Evolutionary conservation across 106 monocot species (phyloP).

Genomic region (Allium fistulosum): DNA sequence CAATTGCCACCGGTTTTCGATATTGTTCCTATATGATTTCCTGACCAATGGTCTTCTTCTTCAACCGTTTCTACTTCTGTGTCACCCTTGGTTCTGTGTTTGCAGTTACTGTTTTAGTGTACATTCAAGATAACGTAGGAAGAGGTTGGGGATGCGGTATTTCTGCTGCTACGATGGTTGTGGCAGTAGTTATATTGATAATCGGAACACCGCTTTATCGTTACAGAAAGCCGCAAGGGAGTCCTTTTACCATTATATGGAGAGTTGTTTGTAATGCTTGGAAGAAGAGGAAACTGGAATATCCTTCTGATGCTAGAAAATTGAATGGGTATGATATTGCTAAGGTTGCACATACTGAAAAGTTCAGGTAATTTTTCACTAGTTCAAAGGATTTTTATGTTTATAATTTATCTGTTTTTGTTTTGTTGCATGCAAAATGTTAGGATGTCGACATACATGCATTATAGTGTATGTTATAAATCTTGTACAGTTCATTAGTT

Average conservation of each 20-base stretch:
- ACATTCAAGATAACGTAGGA: slow-evolving; percentile 63
- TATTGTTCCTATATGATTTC: too few relatives aligned
- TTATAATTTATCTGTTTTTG: too few relatives aligned
- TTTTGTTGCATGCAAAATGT: too few relatives aligned
- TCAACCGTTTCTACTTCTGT: slow-evolving; percentile 63
- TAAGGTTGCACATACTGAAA: slow-evolving; percentile 29
- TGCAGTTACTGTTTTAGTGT: slow-evolving; percentile 45
- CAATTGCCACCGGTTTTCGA: too few relatives aligned
- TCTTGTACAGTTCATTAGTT: too few relatives aligned
- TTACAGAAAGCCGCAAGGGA: slow-evolving; percentile 35
- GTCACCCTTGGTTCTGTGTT: slow-evolving; percentile 60
- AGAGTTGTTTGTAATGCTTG: slow-evolving; percentile 31
- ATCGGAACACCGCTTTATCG: slow-evolving; percentile 36
- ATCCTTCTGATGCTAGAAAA: slow-evolving; percentile 14
- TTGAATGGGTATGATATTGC: slow-evolving; percentile 32
- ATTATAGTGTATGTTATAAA: too few relatives aligned
- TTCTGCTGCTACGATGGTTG: slow-evolving; percentile 34
- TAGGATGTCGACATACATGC: too few relatives aligned
- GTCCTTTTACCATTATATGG: slow-evolving; percentile 43
- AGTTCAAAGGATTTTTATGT: too few relatives aligned
- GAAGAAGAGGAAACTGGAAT: slow-evolving; percentile 32
- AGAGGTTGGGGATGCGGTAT: slow-evolving; percentile 60
- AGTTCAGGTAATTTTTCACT: slow-evolving; percentile 24
- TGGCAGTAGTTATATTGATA: slow-evolving; percentile 28
- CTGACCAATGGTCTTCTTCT: slow-evolving; percentile 65